Conservation (phyloP, 495 filamentous ascomycete genomes). For the Aspergillus cavernicola region DNA sequence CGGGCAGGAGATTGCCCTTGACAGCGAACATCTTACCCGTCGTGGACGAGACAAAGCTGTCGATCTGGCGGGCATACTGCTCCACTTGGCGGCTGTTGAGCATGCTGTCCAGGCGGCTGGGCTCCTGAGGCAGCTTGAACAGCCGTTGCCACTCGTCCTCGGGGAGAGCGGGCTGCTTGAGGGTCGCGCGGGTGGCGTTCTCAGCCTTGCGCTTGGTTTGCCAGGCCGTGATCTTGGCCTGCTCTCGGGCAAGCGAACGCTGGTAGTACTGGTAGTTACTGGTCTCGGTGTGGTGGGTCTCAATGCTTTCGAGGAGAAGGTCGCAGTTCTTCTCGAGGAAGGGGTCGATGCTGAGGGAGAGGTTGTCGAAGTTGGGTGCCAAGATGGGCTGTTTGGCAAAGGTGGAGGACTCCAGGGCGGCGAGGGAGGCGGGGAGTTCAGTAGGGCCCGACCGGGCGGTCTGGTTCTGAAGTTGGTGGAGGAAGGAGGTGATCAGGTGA, state of each 20-base stretch:
- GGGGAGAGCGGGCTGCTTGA: conserved; percentile 84
- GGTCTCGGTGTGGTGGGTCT: conserved; percentile 94
- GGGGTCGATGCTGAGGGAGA: conserved; percentile 92
- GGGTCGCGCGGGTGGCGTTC: conserved; percentile 75
- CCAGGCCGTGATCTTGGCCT: conserved; percentile 93
- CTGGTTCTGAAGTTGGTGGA: conserved; percentile 76
- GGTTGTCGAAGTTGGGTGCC: conserved; percentile 79
- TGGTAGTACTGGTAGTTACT: conserved; percentile 99
- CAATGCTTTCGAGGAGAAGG: conserved; percentile 90
- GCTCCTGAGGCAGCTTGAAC: conserved; percentile 95
- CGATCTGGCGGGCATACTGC: conserved; percentile 95
- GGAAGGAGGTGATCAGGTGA: conserved; percentile 89
- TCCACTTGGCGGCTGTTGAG: conserved; percentile 93
- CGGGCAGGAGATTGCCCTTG: conserved; percentile 61
- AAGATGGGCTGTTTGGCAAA: conserved; percentile 54
- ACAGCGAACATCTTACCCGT: conserved; percentile 98
- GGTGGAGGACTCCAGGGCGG: conserved; percentile 59
- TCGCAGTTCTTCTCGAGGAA: conserved; percentile 99
- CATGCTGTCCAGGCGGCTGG: conserved; percentile 85
- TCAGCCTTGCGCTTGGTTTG: conserved; percentile 93
- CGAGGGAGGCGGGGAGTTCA: conserved; percentile 69
- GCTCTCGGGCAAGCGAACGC: conserved; percentile 89
- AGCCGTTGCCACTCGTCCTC: conserved; percentile 98
- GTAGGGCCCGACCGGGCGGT: conserved; percentile 57
- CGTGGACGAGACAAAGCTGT: conserved; percentile 88